Percentiles rank a stretch among this genome's conserved stretches.
phyloP scores from a whole-genome alignment of 176 grass and related monocot genomes.

The Cenchrus purpureus region DNA sequence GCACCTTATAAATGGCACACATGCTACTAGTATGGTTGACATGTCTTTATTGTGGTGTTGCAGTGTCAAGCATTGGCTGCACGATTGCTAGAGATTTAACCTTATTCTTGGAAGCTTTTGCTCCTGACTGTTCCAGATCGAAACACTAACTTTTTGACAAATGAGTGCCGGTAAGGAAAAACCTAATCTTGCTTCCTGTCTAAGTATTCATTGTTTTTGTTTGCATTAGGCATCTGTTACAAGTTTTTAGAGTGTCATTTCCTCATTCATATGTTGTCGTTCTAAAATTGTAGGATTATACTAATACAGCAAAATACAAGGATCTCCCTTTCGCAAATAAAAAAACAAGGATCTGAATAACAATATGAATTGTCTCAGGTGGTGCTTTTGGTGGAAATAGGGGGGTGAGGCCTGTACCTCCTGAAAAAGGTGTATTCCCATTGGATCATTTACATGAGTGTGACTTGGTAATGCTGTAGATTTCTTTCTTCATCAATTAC shows the following conservation, averaged over 20 bases:
- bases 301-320: not conserved
- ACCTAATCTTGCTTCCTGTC: not conserved
- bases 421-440: constrained; percentile 95
- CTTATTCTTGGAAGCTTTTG: not conserved
- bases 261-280: not conserved
- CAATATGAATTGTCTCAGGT: constrained; percentile 50
- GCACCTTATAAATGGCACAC: not conserved
- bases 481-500: not conserved
- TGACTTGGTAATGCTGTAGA: constrained; percentile 59
- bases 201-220: not conserved
- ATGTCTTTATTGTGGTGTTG: constrained; percentile 1
- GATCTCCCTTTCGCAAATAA: too few species aligned
- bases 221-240: not conserved
- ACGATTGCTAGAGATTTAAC: not conserved
- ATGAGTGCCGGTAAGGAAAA: constrained; percentile 55
- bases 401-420: constrained; percentile 79
- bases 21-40: constrained; percentile 4
- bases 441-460: constrained; percentile 89
- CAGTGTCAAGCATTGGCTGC: not conserved
- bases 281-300: not conserved
- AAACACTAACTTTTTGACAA: not conserved
- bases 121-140: not conserved
- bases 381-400: constrained; percentile 93
- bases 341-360: constrained; percentile 10
- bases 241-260: not conserved